These are phyloP conservation scores for Micractinium sp. DNA, from an alignment of 139 green algal genomes.

Conservation along the genomic window DNA sequence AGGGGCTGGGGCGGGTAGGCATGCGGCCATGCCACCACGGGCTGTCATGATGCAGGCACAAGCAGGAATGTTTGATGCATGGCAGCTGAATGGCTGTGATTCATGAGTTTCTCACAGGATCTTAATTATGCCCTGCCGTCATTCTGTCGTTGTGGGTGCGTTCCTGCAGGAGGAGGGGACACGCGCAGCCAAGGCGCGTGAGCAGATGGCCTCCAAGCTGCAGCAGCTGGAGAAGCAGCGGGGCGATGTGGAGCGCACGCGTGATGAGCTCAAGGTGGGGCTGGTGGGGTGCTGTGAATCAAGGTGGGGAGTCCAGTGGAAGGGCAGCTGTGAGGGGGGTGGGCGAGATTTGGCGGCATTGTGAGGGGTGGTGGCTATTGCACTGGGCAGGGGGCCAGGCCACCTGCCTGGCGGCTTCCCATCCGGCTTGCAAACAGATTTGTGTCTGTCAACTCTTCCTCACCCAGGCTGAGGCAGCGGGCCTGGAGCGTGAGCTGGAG, in stretches of 20 bases:
- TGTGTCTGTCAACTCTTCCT: neutral
- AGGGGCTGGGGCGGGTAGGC: neutral
- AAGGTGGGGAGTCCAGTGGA: too few relatives aligned
- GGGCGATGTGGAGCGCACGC: conserved; percentile 63
- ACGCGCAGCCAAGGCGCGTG: conserved; percentile 72
- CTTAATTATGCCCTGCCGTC: conserved; percentile 9
- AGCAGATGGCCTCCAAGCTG: conserved; percentile 64
- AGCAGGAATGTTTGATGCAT: too few relatives aligned
- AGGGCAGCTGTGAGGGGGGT: neutral
- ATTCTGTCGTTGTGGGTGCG: neutral
- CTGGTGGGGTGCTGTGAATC: neutral
- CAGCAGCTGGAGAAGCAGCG: conserved; percentile 68
- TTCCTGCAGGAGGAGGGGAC: conserved; percentile 64
- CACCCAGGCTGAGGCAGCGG: conserved; percentile 46
- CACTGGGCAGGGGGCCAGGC: too few relatives aligned
- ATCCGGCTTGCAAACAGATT: too few relatives aligned
- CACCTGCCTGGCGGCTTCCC: too few relatives aligned
- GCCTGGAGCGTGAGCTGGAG: conserved; percentile 64
- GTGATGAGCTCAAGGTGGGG: conserved; percentile 59
- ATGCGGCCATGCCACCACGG: neutral
- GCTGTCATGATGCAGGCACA: neutral
- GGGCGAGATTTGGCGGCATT: neutral
- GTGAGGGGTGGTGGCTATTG: neutral
- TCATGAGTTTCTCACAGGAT: too few relatives aligned
- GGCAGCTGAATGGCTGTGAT: too few relatives aligned